A percentile compares a stretch with the other conserved stretches of the same genome.
Evolutionary conservation across 2,329 filamentous ascomycete genomes (phyloP).

Genomic region (Cucurbitaria berberidis): DNA sequence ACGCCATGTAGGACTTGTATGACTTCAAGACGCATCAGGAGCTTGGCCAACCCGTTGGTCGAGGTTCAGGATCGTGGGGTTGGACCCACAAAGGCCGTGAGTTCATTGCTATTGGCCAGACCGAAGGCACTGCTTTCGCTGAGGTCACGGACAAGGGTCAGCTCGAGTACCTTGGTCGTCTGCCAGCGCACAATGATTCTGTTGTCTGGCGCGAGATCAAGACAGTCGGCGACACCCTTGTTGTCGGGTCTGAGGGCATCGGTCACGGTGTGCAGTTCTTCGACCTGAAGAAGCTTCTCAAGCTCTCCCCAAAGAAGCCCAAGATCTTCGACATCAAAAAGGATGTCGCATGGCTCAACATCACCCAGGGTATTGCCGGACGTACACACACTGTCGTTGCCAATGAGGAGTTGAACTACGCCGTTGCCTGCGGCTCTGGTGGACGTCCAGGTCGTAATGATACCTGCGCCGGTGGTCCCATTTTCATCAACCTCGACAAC

Average conservation of each 20-base stretch:
- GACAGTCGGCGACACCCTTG: slow-evolving; percentile 48
- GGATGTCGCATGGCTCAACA: slow-evolving; percentile 40
- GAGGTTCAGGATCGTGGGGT: slow-evolving; percentile 58
- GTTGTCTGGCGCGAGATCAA: slow-evolving; percentile 62
- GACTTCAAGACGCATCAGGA: slow-evolving; percentile 63
- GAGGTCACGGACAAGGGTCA: slow-evolving; percentile 58
- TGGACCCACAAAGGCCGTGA: slow-evolving; percentile 61
- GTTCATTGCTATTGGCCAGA: slow-evolving; percentile 61
- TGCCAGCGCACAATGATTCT: slow-evolving; percentile 54
- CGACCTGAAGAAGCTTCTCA: slow-evolving; percentile 57
- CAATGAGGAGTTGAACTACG: slow-evolving; percentile 45
- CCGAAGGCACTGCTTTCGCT: slow-evolving; percentile 62
- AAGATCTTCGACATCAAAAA: slow-evolving; percentile 36
- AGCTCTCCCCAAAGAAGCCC: slow-evolving; percentile 40
- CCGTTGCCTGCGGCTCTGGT: slow-evolving; percentile 42
- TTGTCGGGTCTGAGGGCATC: slow-evolving; percentile 49
- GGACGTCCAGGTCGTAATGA: slow-evolving; percentile 38
- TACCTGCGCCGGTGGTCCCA: slow-evolving; percentile 59
- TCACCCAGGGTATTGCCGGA: slow-evolving; percentile 33
- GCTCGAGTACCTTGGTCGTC: slow-evolving; percentile 60
- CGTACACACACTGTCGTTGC: slow-evolving; percentile 46
- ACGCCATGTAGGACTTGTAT: slow-evolving; percentile 54
- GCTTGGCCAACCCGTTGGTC: slow-evolving; percentile 55
- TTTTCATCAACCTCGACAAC: slow-evolving; percentile 65
- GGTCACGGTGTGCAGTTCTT: slow-evolving; percentile 67